Evolutionary conservation across 108 stramenopile genomes (phyloP), one percentile per base, ranked within the genome.

Genomic region (Discostella stelligeroides): DNA sequence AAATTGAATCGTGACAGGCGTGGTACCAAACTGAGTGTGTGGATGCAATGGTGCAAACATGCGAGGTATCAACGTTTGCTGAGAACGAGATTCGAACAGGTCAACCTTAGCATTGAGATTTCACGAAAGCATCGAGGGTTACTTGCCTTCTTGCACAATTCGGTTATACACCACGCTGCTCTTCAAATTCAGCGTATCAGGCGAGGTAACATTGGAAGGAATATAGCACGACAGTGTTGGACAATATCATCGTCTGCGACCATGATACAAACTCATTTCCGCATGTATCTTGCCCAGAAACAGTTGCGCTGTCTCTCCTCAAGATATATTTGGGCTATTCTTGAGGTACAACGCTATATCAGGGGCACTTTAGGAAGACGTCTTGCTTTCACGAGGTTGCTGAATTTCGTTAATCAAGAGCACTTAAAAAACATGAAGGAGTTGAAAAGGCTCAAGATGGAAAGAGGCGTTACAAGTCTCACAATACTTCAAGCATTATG

Each of bases 341-440:
- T 77, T 37, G 50, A 63, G 10, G 49, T 77, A 39, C 76, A 77
- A 59, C 54, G 63, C 4, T 27, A 47, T 9, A 60, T 72, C 1
- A 63, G 76, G 34, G 70, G 76, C 24, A 60, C 51, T 43, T 28
- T 75, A 25, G 74, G 66, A 30, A 67, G 74, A 63, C 48, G 66
- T 4, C 28, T 75, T 38, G 74, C 74, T 54, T 66, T 68, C 7
- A 75, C 43, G 53, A 61, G 25, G 37, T 39, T 75, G 42, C 65
- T 68, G 60, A 29, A 48, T 37, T 45, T 68, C 13, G 74, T 75
- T 30, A 66, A 68, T 41, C 38, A 58, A 57, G 23, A 65, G 58
- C 70, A 60, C 10, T 30, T 41, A 43, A 29, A 39, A 5, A 77
- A 77, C 50, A 51, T 40, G 27, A 57, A 66, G 14, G 70, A 77